Base-by-base conservation (phyloP, 2,329 filamentous ascomycete genomes). In the Claviceps arundinis region DNA sequence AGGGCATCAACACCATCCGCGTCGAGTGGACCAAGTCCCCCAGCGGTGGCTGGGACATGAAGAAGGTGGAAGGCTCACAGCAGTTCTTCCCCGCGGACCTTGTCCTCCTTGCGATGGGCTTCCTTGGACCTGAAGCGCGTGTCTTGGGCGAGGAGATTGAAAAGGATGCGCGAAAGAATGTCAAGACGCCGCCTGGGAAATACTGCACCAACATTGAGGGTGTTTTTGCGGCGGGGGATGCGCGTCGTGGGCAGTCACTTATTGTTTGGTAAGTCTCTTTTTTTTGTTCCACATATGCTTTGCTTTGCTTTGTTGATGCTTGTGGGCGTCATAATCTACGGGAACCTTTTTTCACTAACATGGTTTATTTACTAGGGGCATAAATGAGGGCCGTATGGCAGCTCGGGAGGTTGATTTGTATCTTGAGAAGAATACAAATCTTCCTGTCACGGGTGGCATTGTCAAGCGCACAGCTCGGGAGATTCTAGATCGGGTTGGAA, bases 81-180 rank as follows among this genome's bases (percentile, higher is more conserved):
- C 83, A 96, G 66, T 94, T 94, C 78, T 96, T 96, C 85, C 89
- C 89, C 40, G 91, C 91, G 30, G 91, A 97, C 64, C 80, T 97
- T 42, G 90, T 97, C 45, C 80, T 96, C 45, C 76, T 97, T 48
- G 95, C 91, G 50, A 96, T 97, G 91, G 91, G 91, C 65, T 97
- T 97, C 84, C 73, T 96, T 57, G 91, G 91, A 9, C 90, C 90
- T 6, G 91, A 97, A 72, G 87, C 87, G 59, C 85, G 88, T 58
- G 82, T 95, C 41, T 78, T 96, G 42, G 89, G 87, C 49, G 84
- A 89, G n/a, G 79, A 86, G 42, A 84, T 97, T 57, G 90, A 96
- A 72, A 89, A 89, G 68, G 91, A 97, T 65, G 78, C 81, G 50
- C 84, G 91, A 64, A 95, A 95, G 80, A 97, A 96, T 68, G 84